These are phyloP conservation scores for Rugonectria rugulosa DNA, from an alignment of 2,329 filamentous ascomycete species.

Conservation along the genomic window DNA sequence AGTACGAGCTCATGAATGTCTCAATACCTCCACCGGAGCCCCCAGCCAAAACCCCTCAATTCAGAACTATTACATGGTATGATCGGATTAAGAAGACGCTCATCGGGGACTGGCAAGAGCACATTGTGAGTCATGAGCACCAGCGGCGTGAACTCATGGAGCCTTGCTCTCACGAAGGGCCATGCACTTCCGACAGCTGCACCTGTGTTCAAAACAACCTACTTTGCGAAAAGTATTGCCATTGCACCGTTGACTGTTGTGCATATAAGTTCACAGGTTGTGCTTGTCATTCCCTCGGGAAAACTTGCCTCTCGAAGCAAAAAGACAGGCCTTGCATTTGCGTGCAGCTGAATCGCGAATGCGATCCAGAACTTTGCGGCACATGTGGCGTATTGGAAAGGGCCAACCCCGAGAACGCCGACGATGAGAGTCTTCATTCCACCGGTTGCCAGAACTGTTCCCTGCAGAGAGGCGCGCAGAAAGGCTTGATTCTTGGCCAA, in stretches of 20 bases:
- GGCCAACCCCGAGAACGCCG: slow-evolving; percentile 72
- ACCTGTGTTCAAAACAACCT: slow-evolving; percentile 67
- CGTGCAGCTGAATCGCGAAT: slow-evolving; percentile 76
- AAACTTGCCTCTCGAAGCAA: slow-evolving; percentile 63
- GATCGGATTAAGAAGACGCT: slow-evolving; percentile 64
- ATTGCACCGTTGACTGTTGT: slow-evolving; percentile 66
- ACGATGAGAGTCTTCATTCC: slow-evolving; percentile 62
- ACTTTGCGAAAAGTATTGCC: slow-evolving; percentile 77
- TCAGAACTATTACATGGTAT: slow-evolving; percentile 61
- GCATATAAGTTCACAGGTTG: slow-evolving; percentile 72
- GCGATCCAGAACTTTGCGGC: slow-evolving; percentile 78
- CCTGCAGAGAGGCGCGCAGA: slow-evolving; percentile 72
- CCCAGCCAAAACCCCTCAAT: slow-evolving; percentile 42
- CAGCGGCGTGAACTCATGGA: slow-evolving; percentile 65
- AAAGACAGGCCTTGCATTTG: slow-evolving; percentile 73
- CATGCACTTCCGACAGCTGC: slow-evolving; percentile 68
- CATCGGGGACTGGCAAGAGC: slow-evolving; percentile 62
- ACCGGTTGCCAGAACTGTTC: slow-evolving; percentile 75
- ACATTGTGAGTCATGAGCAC: slow-evolving; percentile 62
- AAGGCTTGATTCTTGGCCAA: slow-evolving; percentile 72
- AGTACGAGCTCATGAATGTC: slow-evolving; percentile 38
- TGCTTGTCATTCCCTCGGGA: slow-evolving; percentile 67
- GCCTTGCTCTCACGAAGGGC: slow-evolving; percentile 74
- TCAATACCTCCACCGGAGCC: slow-evolving; percentile 35
- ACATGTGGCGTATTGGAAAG: slow-evolving; percentile 74